Conservation (phyloP, 148 eudicot genomes). For the Rheum nobile region DNA sequence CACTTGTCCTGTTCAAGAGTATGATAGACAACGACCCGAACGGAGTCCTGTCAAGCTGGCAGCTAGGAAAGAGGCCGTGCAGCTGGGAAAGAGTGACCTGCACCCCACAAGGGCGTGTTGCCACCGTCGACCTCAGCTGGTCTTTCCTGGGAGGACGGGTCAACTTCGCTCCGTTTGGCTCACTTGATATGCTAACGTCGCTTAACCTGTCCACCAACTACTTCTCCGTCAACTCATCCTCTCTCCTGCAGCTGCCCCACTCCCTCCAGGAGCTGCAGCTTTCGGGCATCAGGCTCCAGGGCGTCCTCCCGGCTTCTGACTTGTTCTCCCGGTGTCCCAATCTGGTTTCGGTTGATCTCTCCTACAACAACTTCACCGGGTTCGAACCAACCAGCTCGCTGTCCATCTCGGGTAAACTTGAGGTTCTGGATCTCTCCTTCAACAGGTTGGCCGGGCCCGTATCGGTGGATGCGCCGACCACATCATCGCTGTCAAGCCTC, state of each 20-base stretch:
- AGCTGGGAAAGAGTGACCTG: constrained; percentile 67
- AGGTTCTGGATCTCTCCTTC: constrained; percentile 51
- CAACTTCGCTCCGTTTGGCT: constrained; percentile 37
- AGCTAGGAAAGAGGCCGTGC: constrained; percentile 35
- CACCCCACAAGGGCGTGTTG: constrained; percentile 38
- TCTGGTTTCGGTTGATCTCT: constrained; percentile 47
- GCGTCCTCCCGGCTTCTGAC: constrained; percentile 36
- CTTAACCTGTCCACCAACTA: constrained; percentile 62
- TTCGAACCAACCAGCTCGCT: constrained; percentile 32
- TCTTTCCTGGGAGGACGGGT: constrained; percentile 38
- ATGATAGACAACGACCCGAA: constrained; percentile 48
- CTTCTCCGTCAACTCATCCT: constrained; percentile 41
- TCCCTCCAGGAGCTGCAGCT: constrained; percentile 40
- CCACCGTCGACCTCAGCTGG: constrained; percentile 62
- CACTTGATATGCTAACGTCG: constrained; percentile 48
- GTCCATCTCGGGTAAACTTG: constrained; percentile 26
- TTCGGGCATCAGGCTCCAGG: constrained; percentile 43
- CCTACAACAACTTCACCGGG: constrained; percentile 59
- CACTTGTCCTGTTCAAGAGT: constrained; percentile 63
- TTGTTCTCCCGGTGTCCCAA: constrained; percentile 35
- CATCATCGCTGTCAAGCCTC: constrained; percentile 26
- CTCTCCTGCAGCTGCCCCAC: constrained; percentile 55
- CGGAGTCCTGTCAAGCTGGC: constrained; percentile 48
- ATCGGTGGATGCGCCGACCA: constrained; percentile 20
- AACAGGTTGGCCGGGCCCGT: constrained; percentile 41